Conservation (phyloP, 495 filamentous ascomycete species). For the Tuber indicum region DNA sequence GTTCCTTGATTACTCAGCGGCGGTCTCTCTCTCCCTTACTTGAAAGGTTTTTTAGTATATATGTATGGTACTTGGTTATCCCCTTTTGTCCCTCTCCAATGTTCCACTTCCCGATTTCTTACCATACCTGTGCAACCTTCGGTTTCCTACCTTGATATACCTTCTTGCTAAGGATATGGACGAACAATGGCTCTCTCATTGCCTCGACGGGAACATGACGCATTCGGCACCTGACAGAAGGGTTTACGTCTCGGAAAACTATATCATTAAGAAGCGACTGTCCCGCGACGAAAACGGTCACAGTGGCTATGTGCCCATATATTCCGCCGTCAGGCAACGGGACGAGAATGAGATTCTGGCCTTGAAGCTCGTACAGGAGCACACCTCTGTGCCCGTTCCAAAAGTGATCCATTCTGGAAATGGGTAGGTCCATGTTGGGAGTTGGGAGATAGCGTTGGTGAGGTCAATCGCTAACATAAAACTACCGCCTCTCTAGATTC, state of each 20-base stretch:
- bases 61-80: neutral
- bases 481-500: neutral
- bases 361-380: conserved; percentile 6
- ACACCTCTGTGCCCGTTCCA: conserved; percentile 10
- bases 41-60: neutral
- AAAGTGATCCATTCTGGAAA: conserved; percentile 9
- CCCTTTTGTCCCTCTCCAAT: neutral
- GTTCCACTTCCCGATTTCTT: neutral
- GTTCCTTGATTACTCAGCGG: neutral
- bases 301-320: conserved; percentile 9
- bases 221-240: neutral
- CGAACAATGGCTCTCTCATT: conserved; percentile 13
- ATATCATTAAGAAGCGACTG: conserved; percentile 16
- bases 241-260: neutral
- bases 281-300: neutral
- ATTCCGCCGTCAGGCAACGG: conserved; percentile 6
- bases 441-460: neutral
- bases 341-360: conserved; percentile 20
- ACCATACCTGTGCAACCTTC: neutral
- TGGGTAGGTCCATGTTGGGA: neutral
- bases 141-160: neutral
- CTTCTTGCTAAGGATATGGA: neutral
- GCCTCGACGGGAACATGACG: conserved; percentile 3
- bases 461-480: neutral
- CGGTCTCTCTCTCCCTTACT: neutral